phyloP scores from a whole-genome alignment of 306 rosid species.

The Rosa persica region DNA sequence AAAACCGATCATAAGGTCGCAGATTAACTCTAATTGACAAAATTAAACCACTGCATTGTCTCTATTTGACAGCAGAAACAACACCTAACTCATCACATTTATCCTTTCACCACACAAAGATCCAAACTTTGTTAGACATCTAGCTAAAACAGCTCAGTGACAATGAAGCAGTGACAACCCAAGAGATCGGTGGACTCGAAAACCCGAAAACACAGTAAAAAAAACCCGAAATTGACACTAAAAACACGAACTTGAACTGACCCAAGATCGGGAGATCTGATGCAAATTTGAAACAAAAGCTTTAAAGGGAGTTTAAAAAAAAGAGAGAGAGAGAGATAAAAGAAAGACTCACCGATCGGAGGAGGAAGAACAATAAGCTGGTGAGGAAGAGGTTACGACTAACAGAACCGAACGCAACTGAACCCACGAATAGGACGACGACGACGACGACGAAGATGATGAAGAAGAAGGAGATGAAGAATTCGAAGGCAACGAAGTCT shows the following conservation, averaged over 20 bases:
- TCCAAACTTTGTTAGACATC: conserved; percentile 1
- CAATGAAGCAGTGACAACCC: conserved; percentile 22
- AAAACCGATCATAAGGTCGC: neutral
- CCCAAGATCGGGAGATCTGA: conserved; percentile 53
- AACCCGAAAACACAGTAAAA: conserved; percentile 19
- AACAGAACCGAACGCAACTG: conserved; percentile 98
- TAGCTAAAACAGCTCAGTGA: neutral
- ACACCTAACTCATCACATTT: neutral
- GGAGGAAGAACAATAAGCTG: conserved; percentile 81
- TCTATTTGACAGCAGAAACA: neutral
- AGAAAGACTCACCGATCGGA: conserved; percentile 93
- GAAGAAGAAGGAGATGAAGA: conserved; percentile 67
- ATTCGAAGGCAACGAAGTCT: conserved; percentile 68
- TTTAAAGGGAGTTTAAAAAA: neutral
- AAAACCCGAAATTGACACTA: conserved; percentile 45
- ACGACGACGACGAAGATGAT: conserved; percentile 67
- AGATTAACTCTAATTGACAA: neutral
- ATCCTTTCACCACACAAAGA: neutral
- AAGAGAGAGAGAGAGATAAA: conserved; percentile 29
- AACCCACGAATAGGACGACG: conserved; percentile 87
- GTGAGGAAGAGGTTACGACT: conserved; percentile 93
- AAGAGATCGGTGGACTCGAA: conserved; percentile 24
- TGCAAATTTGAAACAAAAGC: conserved; percentile 39
- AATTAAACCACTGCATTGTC: conserved; percentile 3
- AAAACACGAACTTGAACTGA: conserved; percentile 34